Percentiles rank a stretch among this genome's conserved stretches.
These are phyloP conservation scores for Coffea eugenioides DNA, from an alignment of 257 asterid genomes.

Conservation along the genomic window DNA sequence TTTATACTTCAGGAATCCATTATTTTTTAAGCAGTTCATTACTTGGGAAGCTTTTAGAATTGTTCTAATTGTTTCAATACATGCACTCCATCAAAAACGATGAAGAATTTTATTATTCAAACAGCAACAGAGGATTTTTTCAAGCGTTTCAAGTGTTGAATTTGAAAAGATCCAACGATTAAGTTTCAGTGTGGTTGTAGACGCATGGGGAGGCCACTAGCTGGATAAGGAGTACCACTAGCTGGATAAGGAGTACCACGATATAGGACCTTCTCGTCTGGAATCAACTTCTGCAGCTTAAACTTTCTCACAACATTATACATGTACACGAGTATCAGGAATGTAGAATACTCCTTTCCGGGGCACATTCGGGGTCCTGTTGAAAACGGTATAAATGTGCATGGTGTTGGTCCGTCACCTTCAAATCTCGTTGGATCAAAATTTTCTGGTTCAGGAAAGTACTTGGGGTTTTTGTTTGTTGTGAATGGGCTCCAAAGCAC, in stretches of 20 bases:
- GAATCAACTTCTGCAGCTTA: constrained; percentile 13
- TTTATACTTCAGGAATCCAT: too few relatives aligned
- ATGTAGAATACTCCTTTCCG: constrained; percentile 20
- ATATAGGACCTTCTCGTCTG: constrained; percentile 20
- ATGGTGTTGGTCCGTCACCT: constrained; percentile 17
- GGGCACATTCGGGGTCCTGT: constrained; percentile 20
- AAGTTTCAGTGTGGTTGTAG: constrained; percentile 14
- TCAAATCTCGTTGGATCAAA: constrained; percentile 24
- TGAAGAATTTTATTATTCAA: too few relatives aligned
- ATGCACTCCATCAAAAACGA: too few relatives aligned
- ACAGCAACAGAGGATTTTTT: too few relatives aligned
- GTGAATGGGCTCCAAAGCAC: constrained; percentile 13
- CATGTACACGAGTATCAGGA: constrained; percentile 18
- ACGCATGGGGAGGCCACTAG: constrained; percentile 19
- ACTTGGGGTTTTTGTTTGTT: constrained; percentile 21
- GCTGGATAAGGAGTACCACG: constrained; percentile 15
- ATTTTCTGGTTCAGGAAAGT: constrained; percentile 19
- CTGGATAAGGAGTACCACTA: constrained; percentile 11
- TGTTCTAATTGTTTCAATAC: too few relatives aligned
- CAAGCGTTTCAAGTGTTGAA: too few relatives aligned
- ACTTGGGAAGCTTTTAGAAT: too few relatives aligned
- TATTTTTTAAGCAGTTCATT: too few relatives aligned
- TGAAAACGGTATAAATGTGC: constrained; percentile 12
- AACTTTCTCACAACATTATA: constrained; percentile 22
- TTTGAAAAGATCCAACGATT: too few relatives aligned